A percentile compares a stretch with the other conserved stretches of the same genome.
Evolutionary conservation across 495 filamentous ascomycete genomes (phyloP).

Genomic region (Hyaloscypha finlandica): DNA sequence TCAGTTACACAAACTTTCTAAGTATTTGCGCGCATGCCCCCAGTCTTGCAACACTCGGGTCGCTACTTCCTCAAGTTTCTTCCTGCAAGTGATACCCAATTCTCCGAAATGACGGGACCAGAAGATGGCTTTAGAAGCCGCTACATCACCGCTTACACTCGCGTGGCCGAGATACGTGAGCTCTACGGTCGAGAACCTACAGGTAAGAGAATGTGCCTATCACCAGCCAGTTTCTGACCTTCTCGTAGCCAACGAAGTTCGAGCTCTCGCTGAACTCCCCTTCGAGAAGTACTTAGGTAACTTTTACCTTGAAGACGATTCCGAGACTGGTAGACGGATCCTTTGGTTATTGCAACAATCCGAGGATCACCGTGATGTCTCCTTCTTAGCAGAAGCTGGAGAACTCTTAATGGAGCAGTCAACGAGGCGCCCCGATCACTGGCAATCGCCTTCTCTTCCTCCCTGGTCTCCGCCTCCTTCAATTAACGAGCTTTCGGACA

Average conservation of each 20-base stretch:
- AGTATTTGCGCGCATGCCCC: no score
- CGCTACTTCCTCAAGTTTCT: no score
- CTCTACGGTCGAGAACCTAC: background rate
- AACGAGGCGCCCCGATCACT: background rate
- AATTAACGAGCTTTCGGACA: background rate
- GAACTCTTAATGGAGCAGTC: slow-evolving; percentile 10
- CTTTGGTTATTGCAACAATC: slow-evolving; percentile 8
- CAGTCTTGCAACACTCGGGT: no score
- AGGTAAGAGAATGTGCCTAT: background rate
- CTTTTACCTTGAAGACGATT: slow-evolving; percentile 14
- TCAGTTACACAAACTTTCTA: no score
- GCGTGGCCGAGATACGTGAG: background rate
- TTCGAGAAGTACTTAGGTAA: background rate
- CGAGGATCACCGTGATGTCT: slow-evolving; percentile 13
- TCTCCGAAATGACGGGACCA: background rate
- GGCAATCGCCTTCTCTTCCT: background rate
- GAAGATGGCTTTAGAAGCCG: background rate
- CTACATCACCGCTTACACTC: background rate
- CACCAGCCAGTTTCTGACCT: background rate
- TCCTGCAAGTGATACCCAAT: background rate
- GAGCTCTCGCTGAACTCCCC: slow-evolving; percentile 13
- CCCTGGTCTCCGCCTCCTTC: background rate
- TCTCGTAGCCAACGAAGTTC: slow-evolving; percentile 16
- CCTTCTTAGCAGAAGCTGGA: slow-evolving; percentile 18
- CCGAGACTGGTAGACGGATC: slow-evolving; percentile 5